Evolutionary conservation across 2,329 filamentous ascomycete genomes (phyloP), one percentile per base, ranked within the genome.

Genomic region (Clathrospora elynae): DNA sequence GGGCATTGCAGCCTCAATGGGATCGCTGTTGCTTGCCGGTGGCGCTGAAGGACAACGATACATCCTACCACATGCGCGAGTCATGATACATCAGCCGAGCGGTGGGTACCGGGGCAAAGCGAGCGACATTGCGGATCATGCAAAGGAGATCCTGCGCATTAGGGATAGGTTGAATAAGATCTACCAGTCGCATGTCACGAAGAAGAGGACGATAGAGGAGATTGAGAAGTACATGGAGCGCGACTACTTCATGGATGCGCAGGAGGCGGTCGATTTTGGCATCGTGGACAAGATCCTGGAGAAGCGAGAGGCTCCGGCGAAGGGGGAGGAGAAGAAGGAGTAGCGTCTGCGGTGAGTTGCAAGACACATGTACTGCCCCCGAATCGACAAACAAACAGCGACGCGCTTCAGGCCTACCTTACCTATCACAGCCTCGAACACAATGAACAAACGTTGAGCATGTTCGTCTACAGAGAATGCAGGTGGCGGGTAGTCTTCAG

Each of bases 1-100:
- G 29, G 93, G 93, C 6, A 89, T 95, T 62, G 93, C 95, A 0
- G 92, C 93, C 1, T 93, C 87, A 3, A 99, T 99, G 93, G 93
- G 91, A 5, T 90, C 87, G 1, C 78, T 99, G 16, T 77, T 99
- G 1, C 82, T 99, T 1, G 87, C 88, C 33, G 93, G 92, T 32
- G 93, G 95, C 13, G 83, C 89, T 45, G 79, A 87, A 1, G 90
- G 90, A 11, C 90, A 93, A 71, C 79, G 93, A 24, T 96, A 85
- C 70, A 90, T 89, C 40, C 79, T 99, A 22, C 91, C 91, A n/a
- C 91, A 99, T 70, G 89, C 86, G 58, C 87, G 88, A 38, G 87
- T 99, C 64, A 99, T 99, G 93, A 85, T 99, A 41, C 93, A 99
- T 73, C 93, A 99, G 69, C 93, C 95, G 1, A 84, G 87, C 2